phyloP scores from a whole-genome alignment of 768 basidiomycete genomes.

The Naganishia kalamii region DNA sequence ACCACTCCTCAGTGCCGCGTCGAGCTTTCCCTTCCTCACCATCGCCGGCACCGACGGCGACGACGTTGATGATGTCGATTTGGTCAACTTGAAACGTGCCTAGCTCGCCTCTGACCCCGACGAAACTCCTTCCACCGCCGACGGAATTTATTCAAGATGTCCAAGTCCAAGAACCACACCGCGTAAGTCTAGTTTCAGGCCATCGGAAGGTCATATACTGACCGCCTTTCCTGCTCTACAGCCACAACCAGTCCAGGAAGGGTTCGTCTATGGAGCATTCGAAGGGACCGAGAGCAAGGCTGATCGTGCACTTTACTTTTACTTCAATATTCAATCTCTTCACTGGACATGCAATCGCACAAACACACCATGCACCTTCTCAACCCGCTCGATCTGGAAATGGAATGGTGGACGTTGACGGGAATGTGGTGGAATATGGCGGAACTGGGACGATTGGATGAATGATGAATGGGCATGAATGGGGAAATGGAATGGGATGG shows the following conservation, averaged over 20 bases:
- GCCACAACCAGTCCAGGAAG: slow-evolving; percentile 91
- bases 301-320: not conserved
- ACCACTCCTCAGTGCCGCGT: too few species aligned
- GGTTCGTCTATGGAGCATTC: slow-evolving; percentile 42
- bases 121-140: slow-evolving; percentile 5
- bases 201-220: not conserved
- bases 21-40: too few species aligned
- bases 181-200: slow-evolving; percentile 50
- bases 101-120: not conserved
- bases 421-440: not conserved
- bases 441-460: not conserved
- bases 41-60: not conserved
- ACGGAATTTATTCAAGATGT: slow-evolving; percentile 53
- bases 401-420: too few species aligned
- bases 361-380: too few species aligned
- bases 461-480: slow-evolving; percentile 7
- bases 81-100: not conserved
- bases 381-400: too few species aligned
- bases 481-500: not conserved
- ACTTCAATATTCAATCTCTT: not conserved
- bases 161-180: slow-evolving; percentile 87
- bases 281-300: not conserved
- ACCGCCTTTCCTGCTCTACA: slow-evolving; percentile 47
- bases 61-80: not conserved
- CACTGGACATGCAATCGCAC: too few species aligned